Percentiles rank a stretch among this genome's conserved stretches.
Evolutionary conservation across 805 yeast genomes (phyloP).

Genomic region (Yueomyces sinensis): DNA sequence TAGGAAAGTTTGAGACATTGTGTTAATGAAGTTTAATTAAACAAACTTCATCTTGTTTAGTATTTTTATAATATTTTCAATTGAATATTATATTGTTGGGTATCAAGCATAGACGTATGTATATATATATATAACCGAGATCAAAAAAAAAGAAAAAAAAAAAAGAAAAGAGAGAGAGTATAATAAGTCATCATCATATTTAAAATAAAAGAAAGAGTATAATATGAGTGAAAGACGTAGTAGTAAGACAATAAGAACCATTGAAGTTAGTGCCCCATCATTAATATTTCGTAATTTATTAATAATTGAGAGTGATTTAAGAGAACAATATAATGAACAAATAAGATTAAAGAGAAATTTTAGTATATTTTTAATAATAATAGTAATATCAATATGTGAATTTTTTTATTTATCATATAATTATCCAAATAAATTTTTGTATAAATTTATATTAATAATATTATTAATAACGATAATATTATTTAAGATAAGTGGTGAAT

Average conservation of each 20-base stretch:
- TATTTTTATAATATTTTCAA: too few species aligned
- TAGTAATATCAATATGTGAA: not conserved
- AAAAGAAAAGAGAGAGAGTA: too few species aligned
- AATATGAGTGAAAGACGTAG: too few species aligned
- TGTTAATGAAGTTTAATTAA: too few species aligned
- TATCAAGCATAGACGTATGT: too few species aligned
- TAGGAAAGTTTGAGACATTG: not conserved
- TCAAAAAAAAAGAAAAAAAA: too few species aligned
- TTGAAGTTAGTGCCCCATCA: conserved; percentile 40
- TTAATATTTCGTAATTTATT: conserved; percentile 71
- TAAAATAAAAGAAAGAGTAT: too few species aligned
- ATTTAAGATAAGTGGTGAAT: conserved; percentile 83
- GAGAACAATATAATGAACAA: conserved; percentile 71
- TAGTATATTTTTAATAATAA: conserved; percentile 24
- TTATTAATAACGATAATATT: conserved; percentile 49
- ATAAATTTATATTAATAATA: conserved; percentile 38
- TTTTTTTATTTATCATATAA: not conserved
- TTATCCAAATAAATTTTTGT: not conserved
- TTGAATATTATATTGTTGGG: too few species aligned
- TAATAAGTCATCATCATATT: too few species aligned
- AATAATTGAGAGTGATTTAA: conserved; percentile 72
- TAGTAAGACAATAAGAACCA: too few species aligned
- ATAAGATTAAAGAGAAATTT: conserved; percentile 41
- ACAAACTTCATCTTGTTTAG: too few species aligned
- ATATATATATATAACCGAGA: too few species aligned